Evolutionary conservation across 2,329 filamentous ascomycete genomes (phyloP), one percentile per base, ranked within the genome.

Genomic region (Huntiella bhutanensis): DNA sequence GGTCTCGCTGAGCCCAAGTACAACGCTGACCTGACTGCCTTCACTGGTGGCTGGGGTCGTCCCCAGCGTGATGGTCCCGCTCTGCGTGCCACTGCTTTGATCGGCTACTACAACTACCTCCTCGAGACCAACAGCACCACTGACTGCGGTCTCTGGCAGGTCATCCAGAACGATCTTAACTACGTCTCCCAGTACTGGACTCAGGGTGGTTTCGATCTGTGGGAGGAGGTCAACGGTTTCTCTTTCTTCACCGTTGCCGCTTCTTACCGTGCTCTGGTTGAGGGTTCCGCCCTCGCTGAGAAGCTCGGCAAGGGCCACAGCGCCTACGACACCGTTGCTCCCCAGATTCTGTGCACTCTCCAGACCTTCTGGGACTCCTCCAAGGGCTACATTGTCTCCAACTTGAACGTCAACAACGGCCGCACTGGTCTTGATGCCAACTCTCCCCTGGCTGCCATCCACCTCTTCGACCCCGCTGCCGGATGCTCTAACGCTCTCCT

Each of bases 1-100:
- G 71, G 71, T 15, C 60, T 88, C 5, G 82, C 71, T 28, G 82
- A 88, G 59, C 71, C 82, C 47, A 87, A 87, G 60, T 87, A 73
- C 60, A 66, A 79, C 47, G 73, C 75, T 36, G 70, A 85, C 52
- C 61, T 71, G 49, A 71, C 65, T 7, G 66, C 73, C 5, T 86
- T 74, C 57, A 81, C 73, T 2, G 78, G 73, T 22, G 57, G 63
- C 4, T 88, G 83, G 83, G 82, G 66, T 58, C 74, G 83, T 15
- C 83, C 83, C 10, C 83, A 91, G 60, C 70, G 80, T 37, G 83
- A 91, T 59, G 83, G 83, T 0, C 83, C 84, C 17, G 75, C 83
- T 16, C 69, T 91, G 35, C 71, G 84, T 43, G 82, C 82, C 1
- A 83, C 75, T 40, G 74, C 83, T 2, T 60, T 91, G 55, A 78